Percentiles rank a stretch among this genome's conserved stretches.
Evolutionary conservation across 2,329 filamentous ascomycete species (phyloP).

Genomic region (Colletotrichum falcatum): DNA sequence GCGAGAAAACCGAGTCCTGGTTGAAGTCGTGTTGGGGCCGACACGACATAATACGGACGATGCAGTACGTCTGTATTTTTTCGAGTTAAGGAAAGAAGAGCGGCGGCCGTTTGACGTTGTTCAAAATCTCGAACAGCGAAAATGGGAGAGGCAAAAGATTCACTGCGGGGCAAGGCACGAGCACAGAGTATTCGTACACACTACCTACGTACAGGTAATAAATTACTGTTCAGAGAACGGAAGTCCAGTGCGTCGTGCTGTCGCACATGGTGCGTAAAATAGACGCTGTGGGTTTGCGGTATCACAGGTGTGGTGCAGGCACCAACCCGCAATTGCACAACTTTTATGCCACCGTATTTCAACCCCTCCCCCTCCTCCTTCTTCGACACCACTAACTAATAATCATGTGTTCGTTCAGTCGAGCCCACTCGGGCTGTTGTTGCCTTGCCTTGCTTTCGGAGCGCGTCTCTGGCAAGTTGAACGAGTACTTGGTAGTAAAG

Average conservation of each 20-base stretch:
- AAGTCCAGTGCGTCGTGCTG: conserved; percentile 13
- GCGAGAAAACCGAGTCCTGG: conserved; percentile 22
- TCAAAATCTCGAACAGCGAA: conserved; percentile 12
- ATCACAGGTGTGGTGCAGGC: neutral
- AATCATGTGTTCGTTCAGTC: neutral
- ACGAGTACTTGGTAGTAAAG: no score
- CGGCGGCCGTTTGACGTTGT: neutral
- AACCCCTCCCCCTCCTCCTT: neutral
- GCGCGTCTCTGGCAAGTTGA: neutral
- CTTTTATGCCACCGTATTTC: neutral
- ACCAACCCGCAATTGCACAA: neutral
- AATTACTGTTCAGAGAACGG: neutral
- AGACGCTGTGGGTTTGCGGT: conserved; percentile 5
- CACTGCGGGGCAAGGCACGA: conserved; percentile 34
- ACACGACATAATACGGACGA: conserved; percentile 35
- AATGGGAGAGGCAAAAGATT: conserved; percentile 18
- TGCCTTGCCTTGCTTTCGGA: neutral
- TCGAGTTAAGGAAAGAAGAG: neutral
- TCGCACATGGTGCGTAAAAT: conserved; percentile 11
- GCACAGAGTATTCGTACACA: neutral
- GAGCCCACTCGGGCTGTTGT: conserved; percentile 1
- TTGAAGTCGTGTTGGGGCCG: conserved; percentile 14
- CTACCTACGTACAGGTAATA: no score
- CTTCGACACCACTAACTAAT: neutral
- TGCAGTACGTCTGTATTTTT: conserved; percentile 9